Evolutionary conservation across 306 rosid species (phyloP).

Genomic region (Sindora glabra): DNA sequence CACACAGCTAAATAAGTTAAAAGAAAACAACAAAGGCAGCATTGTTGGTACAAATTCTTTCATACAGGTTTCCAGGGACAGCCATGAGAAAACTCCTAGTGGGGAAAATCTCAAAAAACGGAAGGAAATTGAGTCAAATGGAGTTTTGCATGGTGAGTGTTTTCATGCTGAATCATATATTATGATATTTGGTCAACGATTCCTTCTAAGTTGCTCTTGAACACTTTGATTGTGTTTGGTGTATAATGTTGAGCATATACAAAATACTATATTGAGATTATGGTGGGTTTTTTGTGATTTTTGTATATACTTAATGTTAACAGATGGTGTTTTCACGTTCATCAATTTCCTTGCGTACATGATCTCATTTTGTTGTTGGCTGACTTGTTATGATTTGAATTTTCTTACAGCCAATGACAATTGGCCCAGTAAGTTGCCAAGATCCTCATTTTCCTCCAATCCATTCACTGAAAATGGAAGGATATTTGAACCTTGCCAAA

Average conservation of each 20-base stretch:
- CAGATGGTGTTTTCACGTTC: constrained; percentile 10
- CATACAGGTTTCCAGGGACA: constrained; percentile 36
- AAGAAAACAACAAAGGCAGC: constrained; percentile 39
- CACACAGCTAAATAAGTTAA: constrained; percentile 34
- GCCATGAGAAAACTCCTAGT: constrained; percentile 28
- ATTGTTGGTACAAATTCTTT: constrained; percentile 28
- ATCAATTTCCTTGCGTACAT: constrained; percentile 8
- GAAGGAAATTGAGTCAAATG: constrained; percentile 68
- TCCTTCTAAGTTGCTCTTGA: no score
- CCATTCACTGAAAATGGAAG: constrained; percentile 58
- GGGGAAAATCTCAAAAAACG: constrained; percentile 68
- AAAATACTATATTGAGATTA: constrained; percentile 13
- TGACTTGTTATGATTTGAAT: constrained; percentile 27
- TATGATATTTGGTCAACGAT: constrained; percentile 5
- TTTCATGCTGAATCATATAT: constrained; percentile 17
- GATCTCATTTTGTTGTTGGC: constrained; percentile 25
- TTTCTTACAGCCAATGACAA: constrained; percentile 63
- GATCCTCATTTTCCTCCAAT: constrained; percentile 40
- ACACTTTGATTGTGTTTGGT: constrained; percentile 24
- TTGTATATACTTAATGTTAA: constrained; percentile 5
- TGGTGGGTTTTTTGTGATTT: constrained; percentile 23
- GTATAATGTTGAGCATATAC: constrained; percentile 10
- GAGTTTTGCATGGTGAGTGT: constrained; percentile 81
- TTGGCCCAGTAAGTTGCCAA: constrained; percentile 62
- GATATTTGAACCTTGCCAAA: constrained; percentile 46